These are phyloP conservation scores for Mesembryanthemum crystallinum DNA, from an alignment of 148 eudicot species.

Conservation along the genomic window DNA sequence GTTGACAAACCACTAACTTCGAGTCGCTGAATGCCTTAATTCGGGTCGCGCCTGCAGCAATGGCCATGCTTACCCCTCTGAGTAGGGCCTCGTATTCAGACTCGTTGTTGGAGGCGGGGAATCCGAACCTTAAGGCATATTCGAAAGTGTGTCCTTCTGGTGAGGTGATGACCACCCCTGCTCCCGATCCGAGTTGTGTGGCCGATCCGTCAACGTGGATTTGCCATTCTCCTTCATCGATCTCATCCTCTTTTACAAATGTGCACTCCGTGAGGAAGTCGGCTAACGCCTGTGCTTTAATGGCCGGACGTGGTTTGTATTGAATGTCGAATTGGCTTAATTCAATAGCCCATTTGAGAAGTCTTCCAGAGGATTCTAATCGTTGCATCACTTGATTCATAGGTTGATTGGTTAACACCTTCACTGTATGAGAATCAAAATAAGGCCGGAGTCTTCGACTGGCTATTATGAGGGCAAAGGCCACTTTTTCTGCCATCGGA, in stretches of 20 bases:
- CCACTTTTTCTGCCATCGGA: background rate
- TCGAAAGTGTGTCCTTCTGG: background rate
- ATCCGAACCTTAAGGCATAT: background rate
- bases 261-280: background rate
- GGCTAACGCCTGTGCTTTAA: slow-evolving; percentile 9
- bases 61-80: background rate
- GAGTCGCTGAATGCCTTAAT: no score
- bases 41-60: no score
- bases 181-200: no score
- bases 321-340: background rate
- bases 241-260: no score
- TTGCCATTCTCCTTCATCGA: no score
- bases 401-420: background rate
- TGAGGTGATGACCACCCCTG: no score
- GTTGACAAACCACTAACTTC: no score
- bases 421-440: background rate
- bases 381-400: background rate
- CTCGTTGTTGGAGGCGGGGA: background rate
- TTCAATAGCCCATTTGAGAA: background rate
- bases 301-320: background rate
- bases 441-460: background rate
- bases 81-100: background rate
- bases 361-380: background rate
- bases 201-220: no score
- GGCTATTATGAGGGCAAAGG: background rate